A percentile compares a stretch with the other conserved stretches of the same genome.
Evolutionary conservation across 176 grass and related monocot genomes (phyloP).

Genomic region (Stipa capillata): DNA sequence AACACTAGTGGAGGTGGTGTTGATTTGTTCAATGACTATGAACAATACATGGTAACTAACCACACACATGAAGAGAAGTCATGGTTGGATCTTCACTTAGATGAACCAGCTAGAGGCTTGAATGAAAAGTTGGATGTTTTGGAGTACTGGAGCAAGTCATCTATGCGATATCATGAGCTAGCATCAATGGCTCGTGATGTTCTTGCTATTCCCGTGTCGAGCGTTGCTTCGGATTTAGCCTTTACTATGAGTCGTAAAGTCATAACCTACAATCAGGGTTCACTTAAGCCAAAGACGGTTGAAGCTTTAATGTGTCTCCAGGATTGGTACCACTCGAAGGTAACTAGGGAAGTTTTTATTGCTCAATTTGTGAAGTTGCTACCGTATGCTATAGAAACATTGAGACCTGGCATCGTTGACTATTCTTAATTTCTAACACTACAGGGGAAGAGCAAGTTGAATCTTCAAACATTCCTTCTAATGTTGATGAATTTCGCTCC

Average conservation of each 20-base stretch:
- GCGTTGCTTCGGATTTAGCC: not conserved
- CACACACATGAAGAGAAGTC: not conserved
- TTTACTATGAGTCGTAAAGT: not conserved
- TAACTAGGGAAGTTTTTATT: too few species aligned
- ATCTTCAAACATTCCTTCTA: too few species aligned
- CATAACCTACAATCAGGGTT: not conserved
- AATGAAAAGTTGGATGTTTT: not conserved
- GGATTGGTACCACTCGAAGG: not conserved
- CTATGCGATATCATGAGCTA: not conserved
- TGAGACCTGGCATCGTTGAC: too few species aligned
- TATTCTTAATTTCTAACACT: too few species aligned
- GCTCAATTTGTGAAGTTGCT: too few species aligned
- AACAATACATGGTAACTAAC: too few species aligned
- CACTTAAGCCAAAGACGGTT: not conserved
- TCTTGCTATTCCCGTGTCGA: not conserved
- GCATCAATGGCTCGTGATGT: not conserved
- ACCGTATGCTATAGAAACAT: too few species aligned
- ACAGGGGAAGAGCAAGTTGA: too few species aligned
- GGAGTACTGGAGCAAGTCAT: not conserved
- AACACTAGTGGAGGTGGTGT: not conserved
- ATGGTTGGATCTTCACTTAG: not conserved
- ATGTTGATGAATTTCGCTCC: too few species aligned
- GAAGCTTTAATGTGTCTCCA: not conserved
- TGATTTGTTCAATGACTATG: too few species aligned
- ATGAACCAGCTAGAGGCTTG: not conserved